These are phyloP conservation scores for Lunularia cruciata DNA, from an alignment of 225 moss, liverwort and hornwort species.

Conservation along the genomic window DNA sequence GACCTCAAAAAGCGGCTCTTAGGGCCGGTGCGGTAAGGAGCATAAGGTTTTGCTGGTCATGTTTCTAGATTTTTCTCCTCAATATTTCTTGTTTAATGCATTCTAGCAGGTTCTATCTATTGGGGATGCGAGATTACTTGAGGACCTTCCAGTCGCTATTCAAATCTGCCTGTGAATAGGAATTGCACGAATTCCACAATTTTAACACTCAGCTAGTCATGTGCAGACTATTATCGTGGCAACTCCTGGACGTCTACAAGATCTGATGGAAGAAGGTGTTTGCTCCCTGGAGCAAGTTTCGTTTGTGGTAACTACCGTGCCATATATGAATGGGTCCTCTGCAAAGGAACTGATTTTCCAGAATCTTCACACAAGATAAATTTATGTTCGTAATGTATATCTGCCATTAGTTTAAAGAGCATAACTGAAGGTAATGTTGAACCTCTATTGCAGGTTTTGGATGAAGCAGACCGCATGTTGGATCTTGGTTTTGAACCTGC, in stretches of 20 bases:
- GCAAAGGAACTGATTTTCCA: too few relatives aligned
- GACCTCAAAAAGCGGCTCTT: conserved; percentile 43
- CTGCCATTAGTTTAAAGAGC: too few relatives aligned
- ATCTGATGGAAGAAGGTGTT: conserved; percentile 87
- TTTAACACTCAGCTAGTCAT: too few relatives aligned
- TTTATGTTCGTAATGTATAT: too few relatives aligned
- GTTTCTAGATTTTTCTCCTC: background rate
- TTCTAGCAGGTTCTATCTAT: too few relatives aligned
- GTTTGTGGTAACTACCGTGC: conserved; percentile 48
- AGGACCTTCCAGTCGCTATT: too few relatives aligned
- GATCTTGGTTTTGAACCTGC: conserved; percentile 95
- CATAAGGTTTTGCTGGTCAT: background rate
- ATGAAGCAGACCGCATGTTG: conserved; percentile 93
- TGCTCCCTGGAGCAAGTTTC: conserved; percentile 78
- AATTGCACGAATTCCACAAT: too few relatives aligned
- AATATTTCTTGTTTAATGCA: background rate
- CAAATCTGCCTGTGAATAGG: too few relatives aligned
- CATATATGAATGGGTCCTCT: background rate
- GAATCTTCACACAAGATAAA: too few relatives aligned
- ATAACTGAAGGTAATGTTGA: background rate
- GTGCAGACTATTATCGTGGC: conserved; percentile 74
- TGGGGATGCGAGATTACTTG: too few relatives aligned
- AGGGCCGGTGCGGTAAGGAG: conserved; percentile 57
- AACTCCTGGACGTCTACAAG: conserved; percentile 87
- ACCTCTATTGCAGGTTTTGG: conserved; percentile 50